phyloP scores from a whole-genome alignment of 768 basidiomycete genomes.

The Trametes gibbosa region DNA sequence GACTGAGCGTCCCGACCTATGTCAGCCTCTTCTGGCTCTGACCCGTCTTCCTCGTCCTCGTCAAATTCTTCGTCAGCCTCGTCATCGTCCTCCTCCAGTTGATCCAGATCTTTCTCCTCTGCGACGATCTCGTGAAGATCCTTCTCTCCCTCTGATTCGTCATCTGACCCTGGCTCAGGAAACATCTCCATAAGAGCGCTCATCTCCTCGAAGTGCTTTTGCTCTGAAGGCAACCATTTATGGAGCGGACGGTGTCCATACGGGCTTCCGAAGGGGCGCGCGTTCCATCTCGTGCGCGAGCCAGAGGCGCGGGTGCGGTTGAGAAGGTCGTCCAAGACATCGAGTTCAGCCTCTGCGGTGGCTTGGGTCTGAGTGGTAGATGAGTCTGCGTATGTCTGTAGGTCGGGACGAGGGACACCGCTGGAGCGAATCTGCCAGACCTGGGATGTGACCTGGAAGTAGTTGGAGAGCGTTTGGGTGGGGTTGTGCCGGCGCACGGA shows the following conservation, averaged over 20 bases:
- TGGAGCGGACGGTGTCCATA: conserved; percentile 9
- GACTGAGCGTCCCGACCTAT: background rate
- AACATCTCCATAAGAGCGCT: conserved; percentile 9
- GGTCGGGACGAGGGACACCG: background rate
- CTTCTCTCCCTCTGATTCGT: conserved; percentile 3
- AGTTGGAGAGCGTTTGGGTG: conserved; percentile 7
- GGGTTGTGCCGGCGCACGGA: conserved; percentile 13
- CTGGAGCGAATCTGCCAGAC: conserved; percentile 2
- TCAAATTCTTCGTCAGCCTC: background rate
- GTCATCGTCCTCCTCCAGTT: background rate
- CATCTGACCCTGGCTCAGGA: conserved; percentile 3
- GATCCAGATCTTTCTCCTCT: background rate
- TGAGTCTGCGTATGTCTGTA: background rate
- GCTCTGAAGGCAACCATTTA: conserved; percentile 1
- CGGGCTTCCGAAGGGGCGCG: conserved; percentile 10
- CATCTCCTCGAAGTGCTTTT: conserved; percentile 7
- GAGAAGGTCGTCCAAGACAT: conserved; percentile 1
- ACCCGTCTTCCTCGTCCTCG: background rate
- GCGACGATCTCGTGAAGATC: background rate
- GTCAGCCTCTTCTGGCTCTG: conserved; percentile 1
- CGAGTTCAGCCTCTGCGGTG: background rate
- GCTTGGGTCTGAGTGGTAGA: background rate
- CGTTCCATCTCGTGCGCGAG: conserved; percentile 17
- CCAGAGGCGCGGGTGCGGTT: conserved; percentile 2
- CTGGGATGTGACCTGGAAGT: conserved; percentile 10